Conservation (phyloP, 129 eudicot species). For the Lactuca saligna region DNA sequence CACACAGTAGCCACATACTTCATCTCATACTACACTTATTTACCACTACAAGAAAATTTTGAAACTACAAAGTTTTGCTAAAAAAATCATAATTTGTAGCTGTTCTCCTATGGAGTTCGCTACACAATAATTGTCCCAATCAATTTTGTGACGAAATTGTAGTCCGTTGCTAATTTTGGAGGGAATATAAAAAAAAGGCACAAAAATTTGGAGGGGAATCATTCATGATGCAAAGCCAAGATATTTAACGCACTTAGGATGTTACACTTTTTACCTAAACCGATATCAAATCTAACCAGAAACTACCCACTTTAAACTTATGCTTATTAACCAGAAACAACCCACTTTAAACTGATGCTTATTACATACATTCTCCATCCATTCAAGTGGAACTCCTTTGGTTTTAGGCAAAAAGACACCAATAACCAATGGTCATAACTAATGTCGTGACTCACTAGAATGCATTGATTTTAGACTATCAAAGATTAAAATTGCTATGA, state of each 20-base stretch:
- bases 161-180: too few species aligned
- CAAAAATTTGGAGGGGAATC: too few species aligned
- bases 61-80: background rate
- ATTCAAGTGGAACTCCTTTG: constrained; percentile 40
- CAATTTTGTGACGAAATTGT: background rate
- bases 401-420: constrained; percentile 48
- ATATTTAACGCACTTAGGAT: too few species aligned
- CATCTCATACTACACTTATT: background rate
- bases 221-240: background rate
- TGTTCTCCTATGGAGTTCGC: background rate
- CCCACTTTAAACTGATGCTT: constrained; percentile 33
- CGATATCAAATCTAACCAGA: background rate
- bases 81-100: background rate
- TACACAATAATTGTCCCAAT: background rate
- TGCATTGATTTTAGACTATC: too few species aligned
- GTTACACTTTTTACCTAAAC: too few species aligned
- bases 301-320: too few species aligned
- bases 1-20: background rate
- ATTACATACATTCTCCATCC: constrained; percentile 42
- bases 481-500: too few species aligned
- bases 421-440: constrained; percentile 34
- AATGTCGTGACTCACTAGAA: constrained; percentile 31
- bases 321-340: too few species aligned
- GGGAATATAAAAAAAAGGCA: too few species aligned
- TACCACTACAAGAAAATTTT: too few species aligned